Evolutionary conservation across 192 early-diverging fungal genomes (phyloP), one percentile per base, ranked within the genome.

Genomic region (Coemansia guatemalensis): DNA sequence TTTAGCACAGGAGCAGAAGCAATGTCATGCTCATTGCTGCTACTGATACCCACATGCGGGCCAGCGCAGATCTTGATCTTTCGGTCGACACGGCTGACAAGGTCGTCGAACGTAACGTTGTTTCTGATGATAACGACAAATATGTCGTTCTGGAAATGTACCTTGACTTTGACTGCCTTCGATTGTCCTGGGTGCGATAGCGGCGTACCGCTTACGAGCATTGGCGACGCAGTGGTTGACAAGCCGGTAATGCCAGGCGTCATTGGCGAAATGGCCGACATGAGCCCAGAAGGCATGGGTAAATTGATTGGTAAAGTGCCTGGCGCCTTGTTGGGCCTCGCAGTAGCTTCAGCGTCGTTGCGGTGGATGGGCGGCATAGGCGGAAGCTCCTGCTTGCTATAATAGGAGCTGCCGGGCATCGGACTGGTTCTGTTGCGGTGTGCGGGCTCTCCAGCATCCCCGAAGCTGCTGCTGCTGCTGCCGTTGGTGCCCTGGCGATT

Each of bases 111-210:
- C 30, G 86, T 75, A 56, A 90, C 87, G 26, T 89, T 84, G 44
- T 75, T 83, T 30, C 92, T 87, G n/a, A 93, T 90, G 18, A 94
- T 88, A 25, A 99, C 88, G 39, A 92, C 85, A 74, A 95, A 95
- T 12, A 93, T 88, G 68, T 95, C 94, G 62, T 89, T 84, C 22
- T 89, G 86, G 75, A 89, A 97, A 60, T 94, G 92, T 53, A 93
- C 88, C 59, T 94, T 95, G 69, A 97, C 85, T 71, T 95, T 95
- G 56, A 92, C 73, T 0, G 68, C 63, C 65, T 84, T 77, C 17
- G 84, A 67, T 23, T 75, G 71, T 22, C 64, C 41, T 3, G 64
- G 48, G 30, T 41, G 67, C 41, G 68, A 61, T 30, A 69, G 57
- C 1, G 81, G 71, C 48, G 81, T 78, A 9, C 61, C 23, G 51